Percentiles rank a stretch among this genome's conserved stretches.
Evolutionary conservation across 352 stramenopile species (phyloP).

Genomic region (Phytophthora tentaculata): DNA sequence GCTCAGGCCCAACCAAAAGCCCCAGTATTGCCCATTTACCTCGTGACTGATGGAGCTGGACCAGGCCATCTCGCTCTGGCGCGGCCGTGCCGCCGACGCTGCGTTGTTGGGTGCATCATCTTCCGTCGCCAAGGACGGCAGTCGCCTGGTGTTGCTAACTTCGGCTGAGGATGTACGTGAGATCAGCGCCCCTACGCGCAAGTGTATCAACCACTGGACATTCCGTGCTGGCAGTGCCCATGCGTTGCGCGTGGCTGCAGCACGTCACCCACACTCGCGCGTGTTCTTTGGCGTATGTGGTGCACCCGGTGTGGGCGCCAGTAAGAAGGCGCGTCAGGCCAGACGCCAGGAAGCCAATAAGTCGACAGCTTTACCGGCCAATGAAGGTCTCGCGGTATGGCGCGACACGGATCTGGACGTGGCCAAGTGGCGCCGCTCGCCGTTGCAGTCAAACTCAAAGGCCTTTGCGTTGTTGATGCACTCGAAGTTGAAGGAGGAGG

Average conservation of each 20-base stretch:
- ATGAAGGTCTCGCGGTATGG: slow-evolving; percentile 65
- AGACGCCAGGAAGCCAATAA: slow-evolving; percentile 43
- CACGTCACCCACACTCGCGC: slow-evolving; percentile 62
- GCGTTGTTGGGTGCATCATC: slow-evolving; percentile 51
- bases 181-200: slow-evolving; percentile 62
- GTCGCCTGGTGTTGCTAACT: slow-evolving; percentile 67
- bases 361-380: slow-evolving; percentile 29
- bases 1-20: slow-evolving; percentile 38
- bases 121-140: slow-evolving; percentile 52
- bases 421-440: slow-evolving; percentile 57
- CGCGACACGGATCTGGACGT: slow-evolving; percentile 69
- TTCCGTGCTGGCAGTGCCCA: slow-evolving; percentile 60
- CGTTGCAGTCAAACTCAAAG: slow-evolving; percentile 40
- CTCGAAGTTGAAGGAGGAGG: slow-evolving; percentile 63
- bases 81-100: slow-evolving; percentile 57
- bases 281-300: slow-evolving; percentile 65
- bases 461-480: slow-evolving; percentile 65
- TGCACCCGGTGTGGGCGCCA: slow-evolving; percentile 34
- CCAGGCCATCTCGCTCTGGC: slow-evolving; percentile 66
- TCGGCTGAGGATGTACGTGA: slow-evolving; percentile 73
- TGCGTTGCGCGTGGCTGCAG: slow-evolving; percentile 56
- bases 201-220: slow-evolving; percentile 82
- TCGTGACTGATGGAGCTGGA: slow-evolving; percentile 71
- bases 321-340: slow-evolving; percentile 54
- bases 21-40: background rate